Evolutionary conservation across 1,139 yeast species (phyloP).

Genomic region (Nakaseomyces delphensis): DNA sequence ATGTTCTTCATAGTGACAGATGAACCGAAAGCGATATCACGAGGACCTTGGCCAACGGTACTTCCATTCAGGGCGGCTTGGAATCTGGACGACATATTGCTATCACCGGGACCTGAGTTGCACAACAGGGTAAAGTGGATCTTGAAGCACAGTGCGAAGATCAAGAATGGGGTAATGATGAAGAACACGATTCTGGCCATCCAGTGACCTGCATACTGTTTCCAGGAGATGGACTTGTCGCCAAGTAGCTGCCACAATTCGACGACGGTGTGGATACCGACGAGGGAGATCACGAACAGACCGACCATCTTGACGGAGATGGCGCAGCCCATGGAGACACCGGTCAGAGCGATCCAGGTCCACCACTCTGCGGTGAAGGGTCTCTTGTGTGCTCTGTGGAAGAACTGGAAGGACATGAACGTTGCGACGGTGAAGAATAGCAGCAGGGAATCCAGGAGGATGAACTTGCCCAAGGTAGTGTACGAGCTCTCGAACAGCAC

Average conservation of each 20-base stretch:
- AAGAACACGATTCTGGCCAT: conserved; percentile 50
- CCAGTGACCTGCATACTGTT: conserved; percentile 54
- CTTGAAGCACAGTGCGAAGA: conserved; percentile 59
- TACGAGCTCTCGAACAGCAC: conserved; percentile 80
- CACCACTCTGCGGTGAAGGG: conserved; percentile 83
- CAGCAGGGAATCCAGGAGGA: conserved; percentile 91
- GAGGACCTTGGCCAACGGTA: conserved; percentile 75
- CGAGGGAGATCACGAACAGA: conserved; percentile 60
- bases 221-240: conserved; percentile 45
- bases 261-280: conserved; percentile 66
- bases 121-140: conserved; percentile 65
- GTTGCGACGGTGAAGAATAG: conserved; percentile 85
- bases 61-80: conserved; percentile 87
- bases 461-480: conserved; percentile 84
- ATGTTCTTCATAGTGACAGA: conserved; percentile 71
- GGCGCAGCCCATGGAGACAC: conserved; percentile 64
- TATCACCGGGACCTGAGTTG: conserved; percentile 87
- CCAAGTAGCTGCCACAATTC: conserved; percentile 66
- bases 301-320: conserved; percentile 88
- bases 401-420: conserved; percentile 65
- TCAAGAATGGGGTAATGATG: conserved; percentile 51
- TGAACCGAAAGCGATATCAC: conserved; percentile 74
- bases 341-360: conserved; percentile 81
- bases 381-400: conserved; percentile 59
- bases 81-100: conserved; percentile 92